phyloP scores from a whole-genome alignment of 108 stramenopile species.

The Cyclotella sp. region DNA sequence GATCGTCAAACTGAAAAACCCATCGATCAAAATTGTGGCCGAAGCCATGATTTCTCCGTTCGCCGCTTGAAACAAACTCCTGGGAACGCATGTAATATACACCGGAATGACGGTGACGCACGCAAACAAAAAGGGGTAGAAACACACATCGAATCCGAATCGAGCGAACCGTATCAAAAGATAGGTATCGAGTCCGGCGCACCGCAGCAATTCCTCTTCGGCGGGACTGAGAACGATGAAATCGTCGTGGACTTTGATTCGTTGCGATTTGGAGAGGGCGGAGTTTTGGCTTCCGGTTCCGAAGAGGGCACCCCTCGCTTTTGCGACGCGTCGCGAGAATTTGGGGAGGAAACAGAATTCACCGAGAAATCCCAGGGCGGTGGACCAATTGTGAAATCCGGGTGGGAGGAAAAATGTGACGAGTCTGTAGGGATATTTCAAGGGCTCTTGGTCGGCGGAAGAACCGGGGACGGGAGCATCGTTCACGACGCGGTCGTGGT shows the following conservation, averaged over 20 bases:
- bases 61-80: background rate
- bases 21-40: slow-evolving; percentile 18
- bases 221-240: slow-evolving; percentile 18
- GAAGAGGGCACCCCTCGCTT: slow-evolving; percentile 12
- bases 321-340: background rate
- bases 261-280: background rate
- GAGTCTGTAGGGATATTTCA: slow-evolving; percentile 37
- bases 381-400: slow-evolving; percentile 46
- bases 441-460: background rate
- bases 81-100: slow-evolving; percentile 12
- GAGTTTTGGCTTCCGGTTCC: background rate
- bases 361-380: slow-evolving; percentile 8
- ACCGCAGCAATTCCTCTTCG: slow-evolving; percentile 61
- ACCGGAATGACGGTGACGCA: slow-evolving; percentile 40
- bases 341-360: slow-evolving; percentile 32
- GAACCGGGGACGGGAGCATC: background rate
- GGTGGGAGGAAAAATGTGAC: slow-evolving; percentile 42
- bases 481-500: background rate
- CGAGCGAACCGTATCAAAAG: slow-evolving; percentile 63
- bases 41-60: slow-evolving; percentile 9
- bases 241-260: slow-evolving; percentile 3
- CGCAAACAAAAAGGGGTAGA: slow-evolving; percentile 62
- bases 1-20: slow-evolving; percentile 50
- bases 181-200: slow-evolving; percentile 73
- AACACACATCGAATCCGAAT: slow-evolving; percentile 64